phyloP scores from a whole-genome alignment of 768 basidiomycete species.

The Naganishia randhawae region DNA sequence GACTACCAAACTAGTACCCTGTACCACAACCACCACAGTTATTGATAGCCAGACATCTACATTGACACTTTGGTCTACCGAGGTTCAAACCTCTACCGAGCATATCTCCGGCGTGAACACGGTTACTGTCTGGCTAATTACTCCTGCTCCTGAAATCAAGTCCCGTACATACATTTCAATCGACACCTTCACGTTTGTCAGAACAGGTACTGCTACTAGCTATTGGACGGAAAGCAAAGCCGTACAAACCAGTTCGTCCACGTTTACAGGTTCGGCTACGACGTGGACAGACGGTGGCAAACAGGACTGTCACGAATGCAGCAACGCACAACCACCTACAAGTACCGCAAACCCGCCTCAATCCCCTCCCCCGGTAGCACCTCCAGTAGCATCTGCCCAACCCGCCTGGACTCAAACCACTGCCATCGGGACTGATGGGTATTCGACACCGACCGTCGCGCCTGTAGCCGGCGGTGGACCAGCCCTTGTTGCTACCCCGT shows the following conservation, averaged over 20 bases:
- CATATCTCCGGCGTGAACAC: slow-evolving; percentile 14
- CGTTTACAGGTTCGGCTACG: slow-evolving; percentile 1
- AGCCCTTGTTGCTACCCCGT: neutral
- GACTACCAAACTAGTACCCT: slow-evolving; percentile 22
- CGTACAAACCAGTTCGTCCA: slow-evolving; percentile 10
- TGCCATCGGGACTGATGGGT: neutral
- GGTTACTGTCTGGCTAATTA: slow-evolving; percentile 25
- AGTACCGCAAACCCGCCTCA: neutral
- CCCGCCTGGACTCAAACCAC: slow-evolving; percentile 26
- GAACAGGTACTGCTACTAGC: slow-evolving; percentile 1
- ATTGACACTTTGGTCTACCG: slow-evolving; percentile 21
- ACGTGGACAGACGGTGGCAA: slow-evolving; percentile 21
- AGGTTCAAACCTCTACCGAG: slow-evolving; percentile 16
- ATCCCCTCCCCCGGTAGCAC: neutral
- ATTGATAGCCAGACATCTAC: slow-evolving; percentile 24
- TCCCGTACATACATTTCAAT: neutral
- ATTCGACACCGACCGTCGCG: neutral
- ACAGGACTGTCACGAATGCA: neutral
- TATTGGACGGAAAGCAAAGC: slow-evolving; percentile 23
- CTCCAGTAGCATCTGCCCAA: neutral
- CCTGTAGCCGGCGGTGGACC: neutral
- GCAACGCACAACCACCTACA: neutral
- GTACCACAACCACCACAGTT: slow-evolving; percentile 26
- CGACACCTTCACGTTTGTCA: slow-evolving; percentile 22
- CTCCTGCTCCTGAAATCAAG: slow-evolving; percentile 22